phyloP scores from a whole-genome alignment of 495 filamentous ascomycete genomes.

The Tuber melanosporum region DNA sequence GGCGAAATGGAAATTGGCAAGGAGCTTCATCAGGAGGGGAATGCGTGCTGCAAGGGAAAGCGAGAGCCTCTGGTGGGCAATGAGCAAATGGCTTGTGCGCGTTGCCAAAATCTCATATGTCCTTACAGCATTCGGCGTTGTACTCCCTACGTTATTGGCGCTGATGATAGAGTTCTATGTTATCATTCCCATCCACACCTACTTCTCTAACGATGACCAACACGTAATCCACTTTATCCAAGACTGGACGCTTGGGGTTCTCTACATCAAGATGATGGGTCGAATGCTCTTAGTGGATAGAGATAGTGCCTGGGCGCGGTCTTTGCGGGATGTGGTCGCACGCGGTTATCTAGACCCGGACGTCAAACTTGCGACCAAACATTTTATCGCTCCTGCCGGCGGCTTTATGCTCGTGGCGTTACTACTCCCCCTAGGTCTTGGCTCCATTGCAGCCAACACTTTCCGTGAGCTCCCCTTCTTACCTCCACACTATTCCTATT shows the following conservation, averaged over 20 bases:
- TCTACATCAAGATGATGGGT: constrained; percentile 81
- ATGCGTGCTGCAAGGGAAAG: constrained; percentile 34
- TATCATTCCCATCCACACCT: constrained; percentile 80
- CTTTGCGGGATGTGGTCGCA: constrained; percentile 66
- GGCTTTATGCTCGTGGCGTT: constrained; percentile 57
- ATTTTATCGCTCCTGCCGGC: constrained; percentile 67
- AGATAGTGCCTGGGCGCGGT: constrained; percentile 62
- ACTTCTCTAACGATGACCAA: constrained; percentile 51
- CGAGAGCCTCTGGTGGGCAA: constrained; percentile 41
- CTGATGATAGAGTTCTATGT: constrained; percentile 81
- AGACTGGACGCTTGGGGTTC: constrained; percentile 85
- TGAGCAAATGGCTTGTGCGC: constrained; percentile 34
- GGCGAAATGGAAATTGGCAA: constrained; percentile 39
- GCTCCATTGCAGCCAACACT: constrained; percentile 46
- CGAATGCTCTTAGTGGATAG: constrained; percentile 58
- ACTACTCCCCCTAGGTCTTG: constrained; percentile 52
- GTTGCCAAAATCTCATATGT: constrained; percentile 60
- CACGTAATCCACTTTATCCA: constrained; percentile 87
- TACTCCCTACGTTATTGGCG: constrained; percentile 78
- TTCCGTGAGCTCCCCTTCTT: constrained; percentile 43
- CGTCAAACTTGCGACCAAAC: constrained; percentile 66
- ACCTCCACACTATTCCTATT: constrained; percentile 16
- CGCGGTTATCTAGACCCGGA: constrained; percentile 79
- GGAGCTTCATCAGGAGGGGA: constrained; percentile 23
- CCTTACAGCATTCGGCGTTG: constrained; percentile 59